Base-by-base conservation (phyloP, 202 grass and related monocot species). In the Schoenoplectus tabernaemontani region DNA sequence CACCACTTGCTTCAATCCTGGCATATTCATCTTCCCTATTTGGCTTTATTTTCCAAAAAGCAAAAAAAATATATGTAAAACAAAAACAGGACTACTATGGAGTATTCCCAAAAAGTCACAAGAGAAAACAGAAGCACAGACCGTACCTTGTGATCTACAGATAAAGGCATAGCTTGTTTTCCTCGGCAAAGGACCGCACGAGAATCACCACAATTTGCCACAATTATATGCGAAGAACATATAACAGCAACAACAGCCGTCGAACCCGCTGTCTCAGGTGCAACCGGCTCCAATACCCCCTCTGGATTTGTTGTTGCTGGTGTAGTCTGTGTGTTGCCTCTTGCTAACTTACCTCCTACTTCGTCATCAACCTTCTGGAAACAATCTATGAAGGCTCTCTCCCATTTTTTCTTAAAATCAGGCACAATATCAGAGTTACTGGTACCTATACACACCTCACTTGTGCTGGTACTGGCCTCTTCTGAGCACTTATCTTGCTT, bases 1-100 rank as follows among this genome's bases (percentile, higher is more conserved):
- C 96, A 78, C 90, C 96, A 7, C 60, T 77, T 67, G 88, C 90
- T 70, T 95, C 96, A 47, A 99, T 99, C 85, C 96, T 91, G 81
- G 89, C 86, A 74, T 89, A 95, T 70, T 99, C 96, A 85, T 99
- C 96, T 86, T 99, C 96, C 64, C 96, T 95, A 78, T 99, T 95
- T 32, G 96, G 96, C 96, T 99, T 74, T 71, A 46, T 69, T 51
- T 74, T 53, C 9, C 68, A 13, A 9, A 33, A 86, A 85, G 63
- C 16, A 62, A 0, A 56, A 57, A 64, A 68, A 17, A 53, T 9
- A 36, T 7, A 86, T n/a, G n/a, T n/a, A 51, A 91, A 67, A 69
- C 56, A 85, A 83, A 85, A 61, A 44, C 76, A 72, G 16, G 15
- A 46, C 50, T 64, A 69, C 32, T 48, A 37, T 38, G 7, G 64